phyloP scores from a whole-genome alignment of 164 flowering plant genomes.

The Piper longum region DNA sequence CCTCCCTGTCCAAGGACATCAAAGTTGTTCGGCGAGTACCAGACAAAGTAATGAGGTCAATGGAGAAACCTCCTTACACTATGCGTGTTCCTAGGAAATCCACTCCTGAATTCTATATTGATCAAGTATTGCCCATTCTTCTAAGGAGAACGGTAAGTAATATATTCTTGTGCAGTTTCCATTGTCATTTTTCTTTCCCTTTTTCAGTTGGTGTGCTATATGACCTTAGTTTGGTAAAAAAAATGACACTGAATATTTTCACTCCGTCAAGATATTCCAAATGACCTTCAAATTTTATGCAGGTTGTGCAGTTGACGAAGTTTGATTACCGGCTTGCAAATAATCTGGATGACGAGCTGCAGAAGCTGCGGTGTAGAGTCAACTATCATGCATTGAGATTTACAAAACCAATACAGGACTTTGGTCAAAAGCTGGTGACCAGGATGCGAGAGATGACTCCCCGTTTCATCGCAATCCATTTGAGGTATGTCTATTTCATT shows the following conservation, averaged over 20 bases:
- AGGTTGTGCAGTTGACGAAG: constrained; percentile 93
- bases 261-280: neutral
- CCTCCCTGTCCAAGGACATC: constrained; percentile 80
- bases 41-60: constrained; percentile 73
- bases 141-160: constrained; percentile 73
- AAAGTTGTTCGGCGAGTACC: constrained; percentile 70
- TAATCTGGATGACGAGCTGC: constrained; percentile 61
- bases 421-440: constrained; percentile 58
- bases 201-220: neutral
- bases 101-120: constrained; percentile 70
- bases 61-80: constrained; percentile 95
- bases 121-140: constrained; percentile 89
- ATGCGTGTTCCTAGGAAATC: constrained; percentile 98
- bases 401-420: constrained; percentile 53
- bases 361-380: constrained; percentile 86
- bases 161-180: neutral
- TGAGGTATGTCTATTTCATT: constrained; percentile 9
- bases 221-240: neutral
- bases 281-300: constrained; percentile 15
- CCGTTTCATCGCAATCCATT: constrained; percentile 81
- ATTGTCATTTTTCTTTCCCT: neutral
- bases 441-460: constrained; percentile 60
- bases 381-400: constrained; percentile 88
- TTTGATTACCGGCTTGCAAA: constrained; percentile 92
- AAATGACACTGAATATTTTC: neutral